Base-by-base conservation (phyloP, 441 rosid species). In the Pelargonium fulgidum region DNA sequence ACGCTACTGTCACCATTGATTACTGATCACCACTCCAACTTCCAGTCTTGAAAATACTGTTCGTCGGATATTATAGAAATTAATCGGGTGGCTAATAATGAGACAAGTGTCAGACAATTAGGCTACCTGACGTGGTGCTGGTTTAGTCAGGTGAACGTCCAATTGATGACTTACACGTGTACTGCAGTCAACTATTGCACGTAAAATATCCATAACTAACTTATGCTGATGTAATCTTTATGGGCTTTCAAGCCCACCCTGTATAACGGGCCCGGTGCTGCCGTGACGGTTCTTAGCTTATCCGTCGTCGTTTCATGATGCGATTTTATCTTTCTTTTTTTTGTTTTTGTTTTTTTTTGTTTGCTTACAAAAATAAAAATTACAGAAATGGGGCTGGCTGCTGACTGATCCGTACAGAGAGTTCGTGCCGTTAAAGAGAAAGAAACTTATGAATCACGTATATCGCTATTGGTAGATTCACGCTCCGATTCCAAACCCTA, bases 31-130 rank as follows among this genome's bases (percentile, higher is more conserved):
- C 29, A 24, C 45, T 70, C 78, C 85, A 80, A 73, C 83, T 76
- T 83, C 66, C 70, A 54, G 82, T 80, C 74, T 36, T 67, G 71
- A 73, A 4, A 77, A 70, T 66, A 7, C 0, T 66, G 73, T 17
- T 17, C 89, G 84, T 84, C 77, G 71, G 82, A 74, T 82, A 68
- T 17, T 69, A 63, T n/a, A 16, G 59, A 22, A 5, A 44, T 0
- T 2, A 36, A 83, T 82, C 83, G 0, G 22, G 81, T 81, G 86
- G 86, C 2, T n/a, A 3, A 3, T 0, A 47, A 14, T 45, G 16
- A 9, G 7, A 1, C 19, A 44, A 19, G 58, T 58, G 72, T 14
- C 19, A 7, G 48, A 47, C 44, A 44, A 62, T 80, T 72, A 47
- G 44, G 41, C n/a, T 42, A 7, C 26, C 2, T 66, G 42, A 12